Percentiles rank a stretch among this genome's conserved stretches.
These are phyloP conservation scores for Nicotiana attenuata DNA, from an alignment of 257 asterid species.

Conservation along the genomic window DNA sequence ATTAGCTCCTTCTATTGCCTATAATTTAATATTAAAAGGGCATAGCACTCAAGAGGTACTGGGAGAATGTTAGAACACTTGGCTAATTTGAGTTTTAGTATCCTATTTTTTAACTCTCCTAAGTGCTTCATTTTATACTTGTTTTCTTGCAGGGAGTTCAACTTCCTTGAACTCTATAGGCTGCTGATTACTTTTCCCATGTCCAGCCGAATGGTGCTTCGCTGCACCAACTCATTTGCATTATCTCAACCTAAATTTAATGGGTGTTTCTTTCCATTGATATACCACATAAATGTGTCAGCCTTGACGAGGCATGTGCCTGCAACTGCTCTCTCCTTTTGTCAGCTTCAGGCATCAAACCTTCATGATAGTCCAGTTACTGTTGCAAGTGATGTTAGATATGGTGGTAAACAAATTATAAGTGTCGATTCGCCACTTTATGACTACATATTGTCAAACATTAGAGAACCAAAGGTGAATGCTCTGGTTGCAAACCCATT, in stretches of 20 bases:
- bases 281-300: not conserved
- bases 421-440: slow-evolving; percentile 66
- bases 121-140: not conserved
- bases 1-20: too few relatives aligned
- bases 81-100: too few relatives aligned
- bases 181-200: slow-evolving; percentile 5
- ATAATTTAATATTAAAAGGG: too few relatives aligned
- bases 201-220: slow-evolving; percentile 7
- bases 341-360: slow-evolving; percentile 24
- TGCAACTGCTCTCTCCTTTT: slow-evolving; percentile 5
- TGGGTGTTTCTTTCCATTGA: not conserved
- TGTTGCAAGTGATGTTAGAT: slow-evolving; percentile 42
- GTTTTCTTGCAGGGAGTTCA: slow-evolving; percentile 8
- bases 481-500: not conserved
- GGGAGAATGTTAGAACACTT: too few relatives aligned
- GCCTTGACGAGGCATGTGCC: not conserved
- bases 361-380: slow-evolving; percentile 37
- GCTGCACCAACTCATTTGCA: not conserved
- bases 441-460: slow-evolving; percentile 69
- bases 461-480: slow-evolving; percentile 76
- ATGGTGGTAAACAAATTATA: slow-evolving; percentile 73
- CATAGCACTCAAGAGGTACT: too few relatives aligned
- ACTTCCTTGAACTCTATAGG: not conserved
- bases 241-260: not conserved
- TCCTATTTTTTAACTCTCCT: not conserved